Base-by-base conservation (phyloP, 768 basidiomycete genomes). In the Leucosporidium scottii region DNA sequence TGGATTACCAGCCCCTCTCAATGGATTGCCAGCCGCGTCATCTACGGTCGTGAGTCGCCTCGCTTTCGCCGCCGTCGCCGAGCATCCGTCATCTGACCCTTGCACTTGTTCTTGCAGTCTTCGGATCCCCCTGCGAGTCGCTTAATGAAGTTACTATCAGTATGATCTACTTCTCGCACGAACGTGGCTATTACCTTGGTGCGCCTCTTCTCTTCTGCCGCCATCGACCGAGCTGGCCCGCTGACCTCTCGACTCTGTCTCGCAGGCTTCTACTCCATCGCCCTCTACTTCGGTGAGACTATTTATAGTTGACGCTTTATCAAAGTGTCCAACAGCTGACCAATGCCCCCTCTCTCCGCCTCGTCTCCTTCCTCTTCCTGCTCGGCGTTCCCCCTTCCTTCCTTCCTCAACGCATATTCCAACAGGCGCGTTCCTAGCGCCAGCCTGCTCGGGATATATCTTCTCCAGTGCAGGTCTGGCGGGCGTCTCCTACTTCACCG, bases 171-270 rank as follows among this genome's bases (percentile, higher is more conserved):
- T 59, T 59, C n/a, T 31, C 57, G 30, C 57, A 59, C 30, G 57
- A 59, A 30, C 57, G 57, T 39, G 57, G 57, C 57, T 59, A 59
- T 30, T 59, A 59, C 57, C 12, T 59, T 31, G 57, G 57, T n/a
- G 36, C 12, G 34, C 12, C 34, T 12, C 34, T 36, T 5, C 12
- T 36, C n/a, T 5, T 12, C 34, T 36, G 6, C 34, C 6, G 12
- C 34, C 34, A 5, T 36, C 34, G 34, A 5, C 12, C 12, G 6
- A 12, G 34, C 34, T 36, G 6, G 34, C 34, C 12, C 34, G 34
- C 34, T 36, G 34, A 36, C 34, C 34, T 5, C 34, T 36, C 34
- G 6, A 36, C 12, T 12, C 34, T 12, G 5, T 12, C 34, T 12
- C 12, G 34, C 34, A 36, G 34, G 34, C 34, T 36, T 59, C 57